Evolutionary conservation across 208 protist genomes (phyloP).

Genomic region (Crithidia thermophila): DNA sequence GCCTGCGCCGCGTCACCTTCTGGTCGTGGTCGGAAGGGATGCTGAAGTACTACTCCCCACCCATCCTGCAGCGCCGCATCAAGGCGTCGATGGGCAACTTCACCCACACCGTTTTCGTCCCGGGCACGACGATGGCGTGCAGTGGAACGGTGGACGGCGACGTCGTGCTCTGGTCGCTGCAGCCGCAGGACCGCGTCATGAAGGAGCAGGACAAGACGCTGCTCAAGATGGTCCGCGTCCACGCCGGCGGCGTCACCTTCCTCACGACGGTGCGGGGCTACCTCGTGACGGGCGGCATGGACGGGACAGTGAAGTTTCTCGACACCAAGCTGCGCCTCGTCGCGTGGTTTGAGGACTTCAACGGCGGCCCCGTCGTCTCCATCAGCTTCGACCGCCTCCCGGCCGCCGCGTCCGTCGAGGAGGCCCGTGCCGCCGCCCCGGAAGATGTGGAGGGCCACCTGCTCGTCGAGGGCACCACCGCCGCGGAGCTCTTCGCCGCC

Average conservation of each 20-base stretch:
- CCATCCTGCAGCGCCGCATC: constrained; percentile 57
- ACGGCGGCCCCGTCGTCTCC: constrained; percentile 92
- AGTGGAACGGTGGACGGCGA: constrained; percentile 94
- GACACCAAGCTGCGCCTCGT: constrained; percentile 93
- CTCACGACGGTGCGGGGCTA: constrained; percentile 71
- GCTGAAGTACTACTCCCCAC: constrained; percentile 92
- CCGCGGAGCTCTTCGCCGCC: constrained; percentile 61
- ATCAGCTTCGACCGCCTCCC: constrained; percentile 86
- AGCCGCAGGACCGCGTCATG: constrained; percentile 73
- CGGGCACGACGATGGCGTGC: constrained; percentile 83
- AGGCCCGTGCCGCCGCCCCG: constrained; percentile 35
- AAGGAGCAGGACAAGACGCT: constrained; percentile 91
- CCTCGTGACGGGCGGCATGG: constrained; percentile 94
- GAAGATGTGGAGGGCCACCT: constrained; percentile 44
- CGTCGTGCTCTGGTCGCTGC: constrained; percentile 90
- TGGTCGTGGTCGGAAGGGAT: constrained; percentile 85
- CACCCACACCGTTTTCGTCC: constrained; percentile 89
- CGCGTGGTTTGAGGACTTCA: constrained; percentile 96
- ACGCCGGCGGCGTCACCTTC: constrained; percentile 82
- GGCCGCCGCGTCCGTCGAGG: constrained; percentile 25
- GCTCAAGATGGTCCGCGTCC: constrained; percentile 93
- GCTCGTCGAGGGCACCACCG: constrained; percentile 44
- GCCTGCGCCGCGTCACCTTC: constrained; percentile 89
- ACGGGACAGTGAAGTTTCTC: constrained; percentile 95
- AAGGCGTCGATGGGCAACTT: constrained; percentile 90